These are phyloP conservation scores for Pichia eremophila DNA, from an alignment of 805 yeast genomes.

Conservation along the genomic window DNA sequence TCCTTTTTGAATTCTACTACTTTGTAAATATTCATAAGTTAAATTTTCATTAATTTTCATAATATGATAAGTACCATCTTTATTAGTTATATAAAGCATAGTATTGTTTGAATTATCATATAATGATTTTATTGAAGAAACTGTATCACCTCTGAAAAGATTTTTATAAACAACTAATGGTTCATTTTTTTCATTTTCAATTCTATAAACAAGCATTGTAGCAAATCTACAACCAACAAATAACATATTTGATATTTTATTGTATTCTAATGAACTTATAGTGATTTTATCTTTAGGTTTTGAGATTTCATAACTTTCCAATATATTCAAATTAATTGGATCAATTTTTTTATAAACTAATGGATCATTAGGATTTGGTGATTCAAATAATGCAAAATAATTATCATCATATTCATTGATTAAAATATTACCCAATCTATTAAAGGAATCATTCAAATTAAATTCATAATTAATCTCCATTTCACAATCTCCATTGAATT, in stretches of 20 bases:
- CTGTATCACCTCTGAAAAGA: slow-evolving; percentile 57
- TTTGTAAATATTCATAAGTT: slow-evolving; percentile 14
- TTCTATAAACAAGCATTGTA: slow-evolving; percentile 47
- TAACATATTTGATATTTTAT: slow-evolving; percentile 30
- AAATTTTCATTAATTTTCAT: slow-evolving; percentile 18
- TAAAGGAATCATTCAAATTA: slow-evolving; percentile 25
- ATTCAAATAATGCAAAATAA: slow-evolving; percentile 42
- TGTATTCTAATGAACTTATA: slow-evolving; percentile 46
- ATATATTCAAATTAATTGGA: slow-evolving; percentile 19
- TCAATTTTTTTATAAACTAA: slow-evolving; percentile 35
- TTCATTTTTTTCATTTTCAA: slow-evolving; percentile 20
- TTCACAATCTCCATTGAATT: slow-evolving; percentile 30
- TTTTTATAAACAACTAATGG: slow-evolving; percentile 33
- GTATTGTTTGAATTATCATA: slow-evolving; percentile 10
- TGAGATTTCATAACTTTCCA: slow-evolving; percentile 4
- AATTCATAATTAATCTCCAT: slow-evolving; percentile 18
- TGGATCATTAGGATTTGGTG: slow-evolving; percentile 57
- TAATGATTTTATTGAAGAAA: slow-evolving; percentile 42
- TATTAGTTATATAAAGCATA: slow-evolving; percentile 38
- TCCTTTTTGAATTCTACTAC: slow-evolving; percentile 64
- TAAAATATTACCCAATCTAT: slow-evolving; percentile 41
- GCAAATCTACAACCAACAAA: slow-evolving; percentile 68
- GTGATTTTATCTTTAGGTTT: slow-evolving; percentile 35
- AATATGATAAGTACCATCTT: slow-evolving; percentile 58
- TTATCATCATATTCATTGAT: slow-evolving; percentile 20